Percentiles rank a stretch among this genome's conserved stretches.
phyloP scores from a whole-genome alignment of 305 asterid genomes.

The Fraxinus latifolia region DNA sequence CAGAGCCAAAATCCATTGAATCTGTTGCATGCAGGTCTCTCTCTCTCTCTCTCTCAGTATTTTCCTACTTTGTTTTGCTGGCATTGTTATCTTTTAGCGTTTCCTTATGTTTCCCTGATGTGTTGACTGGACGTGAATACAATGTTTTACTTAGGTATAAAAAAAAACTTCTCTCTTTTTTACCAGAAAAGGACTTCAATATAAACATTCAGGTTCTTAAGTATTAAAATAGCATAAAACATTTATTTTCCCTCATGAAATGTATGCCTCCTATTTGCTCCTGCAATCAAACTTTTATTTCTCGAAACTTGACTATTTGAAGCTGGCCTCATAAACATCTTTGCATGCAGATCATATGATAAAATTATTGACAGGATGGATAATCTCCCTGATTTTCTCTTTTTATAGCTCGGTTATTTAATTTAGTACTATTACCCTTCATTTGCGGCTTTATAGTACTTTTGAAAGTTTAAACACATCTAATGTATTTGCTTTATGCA shows the following conservation, averaged over 20 bases:
- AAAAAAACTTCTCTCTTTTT: neutral
- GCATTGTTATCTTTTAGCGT: neutral
- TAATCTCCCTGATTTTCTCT: neutral
- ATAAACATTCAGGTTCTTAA: neutral
- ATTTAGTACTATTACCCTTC: neutral
- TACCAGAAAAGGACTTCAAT: neutral
- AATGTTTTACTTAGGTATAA: neutral
- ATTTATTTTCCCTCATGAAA: neutral
- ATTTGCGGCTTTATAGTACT: neutral
- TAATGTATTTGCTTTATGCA: constrained; percentile 38
- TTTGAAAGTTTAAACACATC: constrained; percentile 9
- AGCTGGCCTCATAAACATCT: neutral
- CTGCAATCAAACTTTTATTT: neutral
- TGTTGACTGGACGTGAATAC: neutral
- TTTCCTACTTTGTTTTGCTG: constrained; percentile 13
- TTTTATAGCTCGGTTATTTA: neutral
- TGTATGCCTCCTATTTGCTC: neutral
- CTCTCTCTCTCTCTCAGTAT: constrained; percentile 6
- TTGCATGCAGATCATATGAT: neutral
- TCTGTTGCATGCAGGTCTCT: constrained; percentile 37
- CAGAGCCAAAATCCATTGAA: constrained; percentile 29
- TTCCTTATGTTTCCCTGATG: neutral
- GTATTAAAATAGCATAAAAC: neutral
- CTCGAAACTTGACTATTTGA: neutral
- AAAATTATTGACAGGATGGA: neutral